Evolutionary conservation across 2,329 filamentous ascomycete genomes (phyloP), one percentile per base, ranked within the genome.

Genomic region (Calycina herbarum): DNA sequence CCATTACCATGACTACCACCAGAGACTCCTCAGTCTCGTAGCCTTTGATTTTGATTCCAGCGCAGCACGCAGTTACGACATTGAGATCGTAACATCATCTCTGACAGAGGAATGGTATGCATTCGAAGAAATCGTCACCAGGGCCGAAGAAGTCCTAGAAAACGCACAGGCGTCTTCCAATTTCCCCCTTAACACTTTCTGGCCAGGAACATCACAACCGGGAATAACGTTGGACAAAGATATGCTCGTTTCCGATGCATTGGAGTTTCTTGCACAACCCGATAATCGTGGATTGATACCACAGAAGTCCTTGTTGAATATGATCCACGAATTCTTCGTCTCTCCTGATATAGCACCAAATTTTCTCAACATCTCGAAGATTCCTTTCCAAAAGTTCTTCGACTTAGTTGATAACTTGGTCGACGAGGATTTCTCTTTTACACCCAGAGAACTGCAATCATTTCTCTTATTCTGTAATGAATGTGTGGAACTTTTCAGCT

Each of bases 311-410:
- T 54, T 27, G 48, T n/a, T 54, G 8, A 33, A 61, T n/a, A 45
- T 33, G n/a, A 60, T 64, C 8, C 57, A 40, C 17, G 29, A 57
- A 15, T 64, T 61, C 45, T 64, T 64, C 63, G 33, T 57, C 35
- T 57, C 58, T 48, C 58, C 58, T 4, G 63, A 64, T 45, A 57
- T 61, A 38, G 63, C 63, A 42, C 59, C 58, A 10, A 64, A 31
- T 27, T 64, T 64, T 27, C n/a, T 57, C 11, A 57, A 58, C 33
- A 35, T 64, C 10, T 54, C 33, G 10, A 45, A 57, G 5, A 57
- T 57, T 5, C 13, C 48, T 2, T 45, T 56, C 31, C 13, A 10
- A 33, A 57, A 58, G 5, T 58, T 61, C 48, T 48, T 42, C 31
- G 24, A 45, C 4, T 31, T 61, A 3, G 24, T 61, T 20, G 38